These are phyloP conservation scores for Xylariaceae sp. DNA, from an alignment of 2,329 filamentous ascomycete genomes.

Conservation along the genomic window DNA sequence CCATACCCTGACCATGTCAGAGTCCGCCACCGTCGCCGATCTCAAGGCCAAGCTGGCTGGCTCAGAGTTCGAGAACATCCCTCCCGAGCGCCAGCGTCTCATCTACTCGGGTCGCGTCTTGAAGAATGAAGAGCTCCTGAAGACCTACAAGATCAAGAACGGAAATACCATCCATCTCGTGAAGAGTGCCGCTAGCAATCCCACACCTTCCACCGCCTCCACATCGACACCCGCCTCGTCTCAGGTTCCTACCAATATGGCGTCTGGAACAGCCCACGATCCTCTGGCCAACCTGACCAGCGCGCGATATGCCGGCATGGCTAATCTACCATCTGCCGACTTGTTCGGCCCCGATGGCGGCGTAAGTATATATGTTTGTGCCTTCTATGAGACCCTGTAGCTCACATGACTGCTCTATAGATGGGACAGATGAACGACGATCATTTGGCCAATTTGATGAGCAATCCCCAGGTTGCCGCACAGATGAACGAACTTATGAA, in stretches of 20 bases:
- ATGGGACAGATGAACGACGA: slow-evolving; percentile 83
- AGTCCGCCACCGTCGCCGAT: slow-evolving; percentile 71
- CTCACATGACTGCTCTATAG: slow-evolving; percentile 39
- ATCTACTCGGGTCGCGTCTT: slow-evolving; percentile 97
- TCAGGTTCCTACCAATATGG: slow-evolving; percentile 70
- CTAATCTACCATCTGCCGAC: slow-evolving; percentile 78
- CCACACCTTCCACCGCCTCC: slow-evolving; percentile 40
- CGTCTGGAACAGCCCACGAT: slow-evolving; percentile 79
- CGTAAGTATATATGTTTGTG: slow-evolving; percentile 50
- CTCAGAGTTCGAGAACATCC: slow-evolving; percentile 78
- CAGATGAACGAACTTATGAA: slow-evolving; percentile 92
- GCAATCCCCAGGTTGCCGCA: slow-evolving; percentile 79
- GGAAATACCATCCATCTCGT: slow-evolving; percentile 96
- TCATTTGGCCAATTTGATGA: slow-evolving; percentile 75
- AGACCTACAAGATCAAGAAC: slow-evolving; percentile 88
- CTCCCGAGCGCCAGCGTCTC: slow-evolving; percentile 81
- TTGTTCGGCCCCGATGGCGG: slow-evolving; percentile 93
- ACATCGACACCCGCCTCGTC: slow-evolving; percentile 44
- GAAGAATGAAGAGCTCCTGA: slow-evolving; percentile 86
- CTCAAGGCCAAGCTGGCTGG: slow-evolving; percentile 84
- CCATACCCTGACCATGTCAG: slow-evolving; percentile 74
- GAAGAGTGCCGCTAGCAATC: slow-evolving; percentile 89
- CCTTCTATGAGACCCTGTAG: background rate
- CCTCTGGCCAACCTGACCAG: slow-evolving; percentile 86
- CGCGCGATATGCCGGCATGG: slow-evolving; percentile 87